These are phyloP conservation scores for Backusella luteola DNA, from an alignment of 192 early-diverging fungal species.

Conservation along the genomic window DNA sequence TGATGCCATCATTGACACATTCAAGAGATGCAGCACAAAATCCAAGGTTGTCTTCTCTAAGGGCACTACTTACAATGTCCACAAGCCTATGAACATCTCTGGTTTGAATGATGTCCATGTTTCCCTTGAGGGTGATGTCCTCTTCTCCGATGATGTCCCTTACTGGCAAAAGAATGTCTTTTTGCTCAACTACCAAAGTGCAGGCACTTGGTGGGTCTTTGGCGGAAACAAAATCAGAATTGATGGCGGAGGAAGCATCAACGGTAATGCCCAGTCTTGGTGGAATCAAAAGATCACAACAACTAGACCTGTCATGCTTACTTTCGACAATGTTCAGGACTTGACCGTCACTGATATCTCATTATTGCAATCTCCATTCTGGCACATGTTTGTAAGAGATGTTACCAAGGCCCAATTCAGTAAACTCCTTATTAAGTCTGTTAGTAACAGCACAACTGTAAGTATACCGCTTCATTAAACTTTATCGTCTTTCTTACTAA, in stretches of 20 bases:
- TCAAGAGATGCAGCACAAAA: conserved; percentile 6
- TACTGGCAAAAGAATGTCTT: conserved; percentile 20
- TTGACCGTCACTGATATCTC: background rate
- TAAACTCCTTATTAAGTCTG: background rate
- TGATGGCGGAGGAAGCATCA: conserved; percentile 18
- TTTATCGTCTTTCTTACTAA: background rate
- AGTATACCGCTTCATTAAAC: background rate
- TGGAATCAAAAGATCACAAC: conserved; percentile 10
- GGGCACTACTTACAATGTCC: conserved; percentile 4
- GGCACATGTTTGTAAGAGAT: conserved; percentile 10
- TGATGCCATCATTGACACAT: conserved; percentile 14
- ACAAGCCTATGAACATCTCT: conserved; percentile 15
- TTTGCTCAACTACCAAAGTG: conserved; percentile 18
- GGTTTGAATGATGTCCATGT: conserved; percentile 23
- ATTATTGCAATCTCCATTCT: conserved; percentile 3
- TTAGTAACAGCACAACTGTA: conserved; percentile 1
- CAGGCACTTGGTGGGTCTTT: conserved; percentile 23
- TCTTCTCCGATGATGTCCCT: conserved; percentile 8
- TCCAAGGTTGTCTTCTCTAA: conserved; percentile 9
- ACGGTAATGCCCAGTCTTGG: conserved; percentile 22
- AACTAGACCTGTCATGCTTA: conserved; percentile 18
- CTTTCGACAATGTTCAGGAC: background rate
- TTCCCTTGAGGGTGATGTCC: conserved; percentile 9
- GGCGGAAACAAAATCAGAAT: conserved; percentile 17
- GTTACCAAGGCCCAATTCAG: background rate